Evolutionary conservation across 768 basidiomycete genomes (phyloP).

Genomic region (Mycena venus): DNA sequence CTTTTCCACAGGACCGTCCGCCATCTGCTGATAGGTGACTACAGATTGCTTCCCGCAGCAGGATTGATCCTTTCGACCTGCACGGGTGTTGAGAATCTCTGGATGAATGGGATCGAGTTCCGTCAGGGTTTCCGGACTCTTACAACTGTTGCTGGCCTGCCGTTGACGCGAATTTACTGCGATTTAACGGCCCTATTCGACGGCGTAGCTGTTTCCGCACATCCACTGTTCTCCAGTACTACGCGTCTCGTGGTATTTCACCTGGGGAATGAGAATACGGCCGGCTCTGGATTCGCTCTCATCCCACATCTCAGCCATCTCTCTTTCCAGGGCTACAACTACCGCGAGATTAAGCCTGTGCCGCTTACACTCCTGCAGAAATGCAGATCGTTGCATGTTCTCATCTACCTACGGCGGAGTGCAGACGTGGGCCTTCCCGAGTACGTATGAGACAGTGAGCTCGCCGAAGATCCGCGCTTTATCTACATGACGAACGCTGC

Average conservation of each 20-base stretch:
- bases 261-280: neutral
- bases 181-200: neutral
- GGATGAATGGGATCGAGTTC: neutral
- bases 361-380: neutral
- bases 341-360: neutral
- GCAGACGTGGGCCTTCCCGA: neutral
- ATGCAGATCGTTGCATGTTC: neutral
- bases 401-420: neutral
- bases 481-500: neutral
- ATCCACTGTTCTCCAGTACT: neutral
- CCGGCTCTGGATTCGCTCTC: neutral
- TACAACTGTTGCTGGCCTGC: neutral
- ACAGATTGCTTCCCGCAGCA: neutral
- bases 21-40: neutral
- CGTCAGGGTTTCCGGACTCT: neutral
- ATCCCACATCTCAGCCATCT: neutral
- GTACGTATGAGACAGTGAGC: neutral
- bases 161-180: slow-evolving; percentile 3
- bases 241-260: slow-evolving; percentile 8
- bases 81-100: neutral
- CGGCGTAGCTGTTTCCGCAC: neutral
- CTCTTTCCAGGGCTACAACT: neutral
- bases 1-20: neutral
- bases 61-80: neutral
- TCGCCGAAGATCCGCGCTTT: slow-evolving; percentile 1